Base-by-base conservation (phyloP, 108 stramenopile genomes). In the Cyclotella cryptica region DNA sequence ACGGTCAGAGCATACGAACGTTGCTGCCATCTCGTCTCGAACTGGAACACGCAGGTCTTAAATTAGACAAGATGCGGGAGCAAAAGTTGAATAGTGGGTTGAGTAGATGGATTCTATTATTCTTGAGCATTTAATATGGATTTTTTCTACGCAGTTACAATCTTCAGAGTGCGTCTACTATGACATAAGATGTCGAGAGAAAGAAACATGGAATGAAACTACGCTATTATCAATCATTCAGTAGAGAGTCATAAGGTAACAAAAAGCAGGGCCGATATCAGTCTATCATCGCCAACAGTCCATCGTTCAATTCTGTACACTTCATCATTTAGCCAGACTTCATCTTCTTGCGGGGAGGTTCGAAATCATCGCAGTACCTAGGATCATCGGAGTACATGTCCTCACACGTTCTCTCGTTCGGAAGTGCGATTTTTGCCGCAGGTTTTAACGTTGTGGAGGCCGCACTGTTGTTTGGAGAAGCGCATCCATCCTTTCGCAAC, bases 61-160 rank as follows among this genome's bases (percentile, higher is more conserved):
- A 67, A 47, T 78, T 89, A 40, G 78, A 78, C 28, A 73, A 75
- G 27, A 79, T 69, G 41, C 21, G 67, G 57, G 89, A 93, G 59
- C 90, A 91, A 59, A 82, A 74, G 18, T 63, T 93, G 63, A 93
- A 90, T 72, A 77, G 83, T 41, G 84, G 84, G 47, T 67, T 90
- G 35, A 90, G 89, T 78, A 86, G 90, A 15, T 93, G 90, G 90
- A 74, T 93, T 12, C 86, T 91, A 59, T 82, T 83, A 5, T 93
- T 81, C 64, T 64, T 77, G 14, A 79, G 87, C 60, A 49, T 65
- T 64, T 72, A 47, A 61, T 43, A 52, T 43, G 67, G 29, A 61
- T 5, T 55, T 24, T 19, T 6, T 26, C 22, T 55, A 55, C 55
- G 35, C 12, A 39, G 3, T n/a, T 57, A 24, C 12, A 1, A 24